Percentiles rank a stretch among this genome's conserved stretches.
phyloP scores from a whole-genome alignment of 2,329 filamentous ascomycete species.

The Seiridium cupressi region DNA sequence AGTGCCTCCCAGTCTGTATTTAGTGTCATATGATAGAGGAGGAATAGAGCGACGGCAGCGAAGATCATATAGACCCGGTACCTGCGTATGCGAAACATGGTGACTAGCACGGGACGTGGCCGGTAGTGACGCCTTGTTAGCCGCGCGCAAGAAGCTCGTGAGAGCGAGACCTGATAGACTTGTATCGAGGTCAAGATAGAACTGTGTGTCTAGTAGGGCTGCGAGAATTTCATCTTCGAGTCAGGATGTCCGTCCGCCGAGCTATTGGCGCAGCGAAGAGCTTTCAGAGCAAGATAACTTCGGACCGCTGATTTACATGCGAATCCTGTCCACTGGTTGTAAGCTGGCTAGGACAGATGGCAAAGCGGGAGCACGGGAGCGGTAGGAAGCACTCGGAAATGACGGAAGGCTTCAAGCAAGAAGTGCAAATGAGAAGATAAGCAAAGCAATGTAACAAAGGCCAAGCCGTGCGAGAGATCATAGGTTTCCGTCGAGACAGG shows the following conservation, averaged over 20 bases:
- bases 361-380: too few species aligned
- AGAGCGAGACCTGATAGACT: not conserved
- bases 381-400: too few species aligned
- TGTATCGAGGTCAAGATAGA: too few species aligned
- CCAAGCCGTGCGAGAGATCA: not conserved
- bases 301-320: too few species aligned
- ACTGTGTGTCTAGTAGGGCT: too few species aligned
- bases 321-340: too few species aligned
- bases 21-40: constrained; percentile 46
- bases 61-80: constrained; percentile 44
- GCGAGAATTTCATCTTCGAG: not conserved
- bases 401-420: too few species aligned
- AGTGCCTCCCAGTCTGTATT: constrained; percentile 34
- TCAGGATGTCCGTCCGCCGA: not conserved
- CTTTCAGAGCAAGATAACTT: too few species aligned
- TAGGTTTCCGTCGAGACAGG: not conserved
- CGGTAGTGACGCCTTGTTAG: not conserved
- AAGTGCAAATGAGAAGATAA: too few species aligned
- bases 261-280: too few species aligned
- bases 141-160: not conserved
- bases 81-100: constrained; percentile 45
- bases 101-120: constrained; percentile 8
- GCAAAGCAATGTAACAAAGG: too few species aligned
- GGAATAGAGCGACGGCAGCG: constrained; percentile 36
- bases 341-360: too few species aligned